Evolutionary conservation across 768 basidiomycete species (phyloP).

Genomic region (Scleroderma bovista): DNA sequence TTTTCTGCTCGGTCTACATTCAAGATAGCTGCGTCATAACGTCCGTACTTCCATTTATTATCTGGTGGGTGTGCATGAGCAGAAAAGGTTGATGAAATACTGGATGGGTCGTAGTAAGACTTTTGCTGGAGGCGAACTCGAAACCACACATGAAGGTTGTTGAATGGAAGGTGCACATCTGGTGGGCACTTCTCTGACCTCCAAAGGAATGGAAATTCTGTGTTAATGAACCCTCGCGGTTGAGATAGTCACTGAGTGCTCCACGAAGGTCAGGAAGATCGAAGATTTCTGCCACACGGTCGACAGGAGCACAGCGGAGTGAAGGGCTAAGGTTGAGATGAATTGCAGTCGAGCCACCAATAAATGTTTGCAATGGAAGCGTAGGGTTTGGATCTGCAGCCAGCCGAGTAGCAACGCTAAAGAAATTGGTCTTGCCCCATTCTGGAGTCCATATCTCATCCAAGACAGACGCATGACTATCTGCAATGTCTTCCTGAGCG

Average conservation of each 20-base stretch:
- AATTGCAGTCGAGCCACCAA: constrained; percentile 13
- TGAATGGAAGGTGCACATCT: constrained; percentile 17
- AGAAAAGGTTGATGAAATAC: constrained; percentile 2
- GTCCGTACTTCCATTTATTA: constrained; percentile 13
- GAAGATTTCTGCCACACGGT: constrained; percentile 19
- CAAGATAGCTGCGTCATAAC: constrained; percentile 16
- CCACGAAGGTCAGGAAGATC: constrained; percentile 18
- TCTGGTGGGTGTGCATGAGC: constrained; percentile 17
- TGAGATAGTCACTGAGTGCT: constrained; percentile 19
- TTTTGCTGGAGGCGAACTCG: constrained; percentile 19
- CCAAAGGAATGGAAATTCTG: background rate
- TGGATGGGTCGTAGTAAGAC: constrained; percentile 8
- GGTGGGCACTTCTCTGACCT: background rate
- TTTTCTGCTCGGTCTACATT: constrained; percentile 11
- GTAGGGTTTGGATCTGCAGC: background rate
- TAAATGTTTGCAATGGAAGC: constrained; percentile 12
- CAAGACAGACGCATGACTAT: background rate
- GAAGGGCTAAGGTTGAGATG: constrained; percentile 21
- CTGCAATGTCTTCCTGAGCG: background rate
- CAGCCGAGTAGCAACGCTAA: background rate
- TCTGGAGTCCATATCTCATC: background rate
- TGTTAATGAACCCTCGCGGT: background rate
- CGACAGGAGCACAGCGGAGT: constrained; percentile 13
- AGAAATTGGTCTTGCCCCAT: background rate
- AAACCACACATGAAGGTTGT: constrained; percentile 25